Percentiles rank a stretch among this genome's conserved stretches.
Evolutionary conservation across 305 asterid species (phyloP).

Genomic region (Fraxinus velutina): DNA sequence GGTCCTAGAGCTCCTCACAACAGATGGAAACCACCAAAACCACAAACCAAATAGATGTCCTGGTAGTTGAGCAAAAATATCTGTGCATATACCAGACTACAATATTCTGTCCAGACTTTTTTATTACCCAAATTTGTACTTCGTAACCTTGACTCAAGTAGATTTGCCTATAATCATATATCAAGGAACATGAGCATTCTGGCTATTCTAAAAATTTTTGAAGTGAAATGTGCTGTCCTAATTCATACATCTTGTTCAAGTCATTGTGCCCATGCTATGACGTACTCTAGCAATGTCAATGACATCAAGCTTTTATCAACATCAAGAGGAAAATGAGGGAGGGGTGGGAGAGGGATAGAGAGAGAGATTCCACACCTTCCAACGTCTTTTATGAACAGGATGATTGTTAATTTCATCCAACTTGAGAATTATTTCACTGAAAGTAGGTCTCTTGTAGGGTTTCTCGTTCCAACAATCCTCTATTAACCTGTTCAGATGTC

Average conservation of each 20-base stretch:
- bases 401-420: slow-evolving; percentile 48
- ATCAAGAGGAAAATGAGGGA: neutral
- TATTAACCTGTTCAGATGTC: slow-evolving; percentile 54
- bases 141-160: neutral
- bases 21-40: neutral
- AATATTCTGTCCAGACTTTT: neutral
- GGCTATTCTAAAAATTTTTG: neutral
- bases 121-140: neutral
- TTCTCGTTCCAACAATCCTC: slow-evolving; percentile 62
- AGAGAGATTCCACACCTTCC: slow-evolving; percentile 51
- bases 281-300: neutral
- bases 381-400: slow-evolving; percentile 43
- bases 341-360: neutral
- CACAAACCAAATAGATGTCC: neutral
- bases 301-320: neutral
- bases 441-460: slow-evolving; percentile 61
- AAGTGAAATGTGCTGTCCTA: neutral
- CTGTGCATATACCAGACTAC: neutral
- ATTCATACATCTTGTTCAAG: neutral
- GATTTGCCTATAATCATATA: neutral
- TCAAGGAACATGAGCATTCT: slow-evolving; percentile 4
- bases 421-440: slow-evolving; percentile 48
- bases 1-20: neutral
- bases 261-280: neutral
- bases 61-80: neutral